Evolutionary conservation across 2,329 filamentous ascomycete genomes (phyloP).

Genomic region (Stachybotrys elegans): DNA sequence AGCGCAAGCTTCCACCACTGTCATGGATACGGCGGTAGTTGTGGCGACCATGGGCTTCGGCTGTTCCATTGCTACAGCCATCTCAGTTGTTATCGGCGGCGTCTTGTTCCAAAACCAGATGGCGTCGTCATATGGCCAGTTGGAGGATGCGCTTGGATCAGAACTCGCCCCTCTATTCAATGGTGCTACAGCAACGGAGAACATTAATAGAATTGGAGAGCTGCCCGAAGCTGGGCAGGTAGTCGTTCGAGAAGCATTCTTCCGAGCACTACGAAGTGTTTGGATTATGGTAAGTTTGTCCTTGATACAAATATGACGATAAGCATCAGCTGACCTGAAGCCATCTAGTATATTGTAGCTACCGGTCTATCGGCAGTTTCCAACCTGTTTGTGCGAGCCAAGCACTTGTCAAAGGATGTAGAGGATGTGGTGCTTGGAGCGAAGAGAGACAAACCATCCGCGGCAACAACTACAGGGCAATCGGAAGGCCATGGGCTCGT

Average conservation of each 20-base stretch:
- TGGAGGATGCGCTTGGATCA: constrained; percentile 41
- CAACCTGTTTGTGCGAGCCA: neutral
- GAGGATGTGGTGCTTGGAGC: neutral
- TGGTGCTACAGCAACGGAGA: constrained; percentile 51
- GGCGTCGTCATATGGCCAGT: constrained; percentile 38
- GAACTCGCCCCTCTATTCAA: constrained; percentile 42
- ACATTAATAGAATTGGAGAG: constrained; percentile 42
- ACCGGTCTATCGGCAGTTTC: neutral
- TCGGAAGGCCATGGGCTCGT: too few species aligned
- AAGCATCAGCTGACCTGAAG: neutral
- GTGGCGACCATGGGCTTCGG: constrained; percentile 59
- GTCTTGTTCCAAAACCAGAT: constrained; percentile 69
- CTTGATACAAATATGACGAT: neutral
- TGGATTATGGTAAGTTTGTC: constrained; percentile 28
- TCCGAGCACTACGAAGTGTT: constrained; percentile 15
- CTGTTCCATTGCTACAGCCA: constrained; percentile 57
- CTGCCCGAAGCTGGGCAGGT: constrained; percentile 13
- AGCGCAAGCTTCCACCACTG: constrained; percentile 57
- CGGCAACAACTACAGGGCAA: too few species aligned
- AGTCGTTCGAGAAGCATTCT: constrained; percentile 18
- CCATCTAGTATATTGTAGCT: neutral
- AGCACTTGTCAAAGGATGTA: neutral
- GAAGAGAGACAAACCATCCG: too few species aligned
- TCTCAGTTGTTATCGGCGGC: constrained; percentile 63
- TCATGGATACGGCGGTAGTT: constrained; percentile 56